Evolutionary conservation across 73 alveolate species (phyloP), one percentile per base, ranked within the genome.

Genomic region (Paramecium bursaria): DNA sequence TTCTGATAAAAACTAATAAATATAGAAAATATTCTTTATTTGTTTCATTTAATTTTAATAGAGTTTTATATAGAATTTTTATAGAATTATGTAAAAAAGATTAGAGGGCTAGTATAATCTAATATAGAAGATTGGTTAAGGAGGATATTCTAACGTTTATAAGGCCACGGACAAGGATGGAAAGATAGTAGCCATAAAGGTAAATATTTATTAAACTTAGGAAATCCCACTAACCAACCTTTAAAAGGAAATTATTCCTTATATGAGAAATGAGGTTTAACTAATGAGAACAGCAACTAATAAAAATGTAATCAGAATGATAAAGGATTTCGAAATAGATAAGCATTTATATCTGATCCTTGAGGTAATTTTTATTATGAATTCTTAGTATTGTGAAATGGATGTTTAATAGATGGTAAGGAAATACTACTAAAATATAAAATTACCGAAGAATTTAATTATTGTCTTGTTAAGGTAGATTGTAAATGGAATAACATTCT

Each of bases 81-180:
- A n/a, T n/a, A n/a, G n/a, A n/a, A n/a, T n/a, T n/a, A n/a, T n/a
- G n/a, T n/a, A n/a, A n/a, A n/a, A n/a, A n/a, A n/a, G n/a, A n/a
- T n/a, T n/a, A n/a, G n/a, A n/a, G n/a, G n/a, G n/a, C n/a, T n/a
- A n/a, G n/a, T n/a, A n/a, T n/a, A n/a, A n/a, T n/a, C n/a, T n/a
- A n/a, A n/a, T n/a, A n/a, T n/a, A n/a, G n/a, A n/a, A n/a, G n/a
- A n/a, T 67, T 4, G 53, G 60, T 11, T 39, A 57, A 15, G 82
- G 82, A 4, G 26, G 60, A 0, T 67, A 67, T 67, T 42, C 82
- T 39, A 39, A 39, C 15, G 82, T 67, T 11, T 67, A 67, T 17
- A 67, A 35, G 44, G 82, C 61, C 1, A 35, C 33, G 21, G 17
- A n/a, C 0, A 7, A 4, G 19, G 1, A 67, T 7, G 46, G 26